Base-by-base conservation (phyloP, 1,284 basidiomycete genomes). In the Gomphus bonarii region DNA sequence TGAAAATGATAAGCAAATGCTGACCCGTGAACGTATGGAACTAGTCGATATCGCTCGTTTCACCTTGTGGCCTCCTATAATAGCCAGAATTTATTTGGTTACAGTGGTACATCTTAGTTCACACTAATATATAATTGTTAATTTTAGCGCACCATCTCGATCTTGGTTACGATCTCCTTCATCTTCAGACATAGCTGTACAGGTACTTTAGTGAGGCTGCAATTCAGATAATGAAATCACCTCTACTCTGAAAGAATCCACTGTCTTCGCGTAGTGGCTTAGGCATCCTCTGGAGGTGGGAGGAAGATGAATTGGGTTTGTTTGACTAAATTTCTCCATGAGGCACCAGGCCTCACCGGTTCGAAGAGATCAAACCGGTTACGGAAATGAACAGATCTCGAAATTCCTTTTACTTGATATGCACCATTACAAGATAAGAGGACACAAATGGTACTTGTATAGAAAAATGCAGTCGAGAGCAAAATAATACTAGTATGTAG, bases 391-490 rank as follows among this genome's bases (percentile, higher is more conserved):
- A 9, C 28, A 6, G 16, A 53, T 3, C 25, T 33, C 38, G 31
- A 33, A 33, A 33, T 33, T 43, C 16, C 25, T 25, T 30, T 14
- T 6, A 20, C 25, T 25, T 18, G 5, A n/a, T 10, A 20, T 9
- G 46, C 36, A 53, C 22, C 36, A 43, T 53, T 53, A 53, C 51
- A 43, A 30, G 51, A 53, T 53, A 53, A 43, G 38, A 25, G 12
- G 51, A 43, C 51, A 53, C 51, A 43, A 42, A 40, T n/a, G 38
- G 18, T 22, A 53, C 33, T 53, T 43, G 40, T 53, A 53, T 53
- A 53, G 51, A n/a, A n/a, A n/a, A 28, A 50, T 50, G 49, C 20
- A 38, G 6, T 25, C 12, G 20, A 22, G 38, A 58, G 40, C n/a
- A 43, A 18, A 43, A 43, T 43, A 43, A 43, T 43, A 43, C 42